A percentile compares a stretch with the other conserved stretches of the same genome.
Conservation (phyloP, 1,284 basidiomycete species). For the Microbotryum silenes-acaulis region DNA sequence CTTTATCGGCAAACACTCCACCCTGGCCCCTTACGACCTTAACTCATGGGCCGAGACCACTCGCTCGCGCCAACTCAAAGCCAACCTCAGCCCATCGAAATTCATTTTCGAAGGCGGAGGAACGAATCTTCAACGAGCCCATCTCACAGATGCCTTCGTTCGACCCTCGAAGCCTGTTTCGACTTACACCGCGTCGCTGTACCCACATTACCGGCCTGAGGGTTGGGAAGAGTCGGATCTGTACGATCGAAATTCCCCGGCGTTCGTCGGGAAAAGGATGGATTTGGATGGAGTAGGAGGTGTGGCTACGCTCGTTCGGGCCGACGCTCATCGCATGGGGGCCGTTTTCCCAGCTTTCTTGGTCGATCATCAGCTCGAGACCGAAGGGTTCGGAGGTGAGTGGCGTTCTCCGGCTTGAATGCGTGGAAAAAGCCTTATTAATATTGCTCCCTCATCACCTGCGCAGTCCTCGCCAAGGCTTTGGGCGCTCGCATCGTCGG, state of each 20-base stretch:
- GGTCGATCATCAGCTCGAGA: conserved; percentile 25
- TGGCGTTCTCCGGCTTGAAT: too few species aligned
- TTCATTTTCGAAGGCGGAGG: conserved; percentile 25
- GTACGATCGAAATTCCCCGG: conserved; percentile 14
- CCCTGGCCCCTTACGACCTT: conserved; percentile 19
- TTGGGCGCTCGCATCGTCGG: conserved; percentile 23
- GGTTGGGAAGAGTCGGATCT: conserved; percentile 3
- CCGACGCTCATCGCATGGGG: conserved; percentile 21
- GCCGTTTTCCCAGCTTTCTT: conserved; percentile 27
- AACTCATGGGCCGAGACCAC: conserved; percentile 27
- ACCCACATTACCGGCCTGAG: background rate
- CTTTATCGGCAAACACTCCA: conserved; percentile 11
- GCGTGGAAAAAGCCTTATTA: background rate
- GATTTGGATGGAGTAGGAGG: conserved; percentile 23
- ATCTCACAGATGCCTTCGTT: background rate
- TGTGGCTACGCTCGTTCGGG: conserved; percentile 30
- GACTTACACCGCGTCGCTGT: conserved; percentile 2
- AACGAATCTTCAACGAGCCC: background rate
- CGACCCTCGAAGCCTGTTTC: background rate
- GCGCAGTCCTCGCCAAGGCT: conserved; percentile 9
- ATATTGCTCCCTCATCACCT: background rate
- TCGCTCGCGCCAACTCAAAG: conserved; percentile 5
- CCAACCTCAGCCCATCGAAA: conserved; percentile 1
- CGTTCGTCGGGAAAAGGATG: conserved; percentile 19
- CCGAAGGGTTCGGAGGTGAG: conserved; percentile 26